phyloP scores from a whole-genome alignment of 2,329 filamentous ascomycete genomes.

The Coniella vitis region DNA sequence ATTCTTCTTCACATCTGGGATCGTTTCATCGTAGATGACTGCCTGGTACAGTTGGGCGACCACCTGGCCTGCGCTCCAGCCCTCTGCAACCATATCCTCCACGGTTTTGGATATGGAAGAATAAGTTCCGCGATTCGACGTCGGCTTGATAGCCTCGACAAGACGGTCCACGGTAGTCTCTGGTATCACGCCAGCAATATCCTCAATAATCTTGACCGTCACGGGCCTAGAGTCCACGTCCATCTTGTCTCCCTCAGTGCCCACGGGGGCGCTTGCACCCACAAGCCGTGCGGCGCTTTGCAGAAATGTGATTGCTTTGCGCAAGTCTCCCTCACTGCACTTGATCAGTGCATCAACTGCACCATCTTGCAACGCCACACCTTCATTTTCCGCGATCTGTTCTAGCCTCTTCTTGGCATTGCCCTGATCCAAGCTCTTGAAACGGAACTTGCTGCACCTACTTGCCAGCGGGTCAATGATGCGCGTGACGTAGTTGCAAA shows the following conservation, averaged over 20 bases:
- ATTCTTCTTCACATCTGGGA: slow-evolving; percentile 82
- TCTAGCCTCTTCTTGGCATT: slow-evolving; percentile 74
- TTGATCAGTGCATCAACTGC: slow-evolving; percentile 77
- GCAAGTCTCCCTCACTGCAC: slow-evolving; percentile 87
- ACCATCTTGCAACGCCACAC: slow-evolving; percentile 67
- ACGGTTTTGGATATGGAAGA: slow-evolving; percentile 70
- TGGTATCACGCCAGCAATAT: slow-evolving; percentile 94
- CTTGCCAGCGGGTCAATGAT: slow-evolving; percentile 95
- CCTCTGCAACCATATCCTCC: slow-evolving; percentile 88
- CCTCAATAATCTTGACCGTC: slow-evolving; percentile 75
- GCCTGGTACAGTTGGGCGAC: slow-evolving; percentile 72
- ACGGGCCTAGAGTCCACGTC: slow-evolving; percentile 55
- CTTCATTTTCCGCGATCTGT: slow-evolving; percentile 75
- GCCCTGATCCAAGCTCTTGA: slow-evolving; percentile 87
- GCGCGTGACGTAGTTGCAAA: slow-evolving; percentile 97
- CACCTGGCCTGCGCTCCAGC: slow-evolving; percentile 91
- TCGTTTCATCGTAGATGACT: slow-evolving; percentile 75
- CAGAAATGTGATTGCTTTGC: slow-evolving; percentile 92
- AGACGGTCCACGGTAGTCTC: slow-evolving; percentile 63
- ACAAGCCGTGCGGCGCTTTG: slow-evolving; percentile 90
- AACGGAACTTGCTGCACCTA: slow-evolving; percentile 93
- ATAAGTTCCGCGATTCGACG: slow-evolving; percentile 58
- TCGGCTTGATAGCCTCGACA: slow-evolving; percentile 69
- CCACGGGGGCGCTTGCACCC: slow-evolving; percentile 51
- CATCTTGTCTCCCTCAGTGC: slow-evolving; percentile 47